A percentile compares a stretch with the other conserved stretches of the same genome.
These are phyloP conservation scores for Heimioporus sp. DNA, from an alignment of 768 basidiomycete species.

Conservation along the genomic window DNA sequence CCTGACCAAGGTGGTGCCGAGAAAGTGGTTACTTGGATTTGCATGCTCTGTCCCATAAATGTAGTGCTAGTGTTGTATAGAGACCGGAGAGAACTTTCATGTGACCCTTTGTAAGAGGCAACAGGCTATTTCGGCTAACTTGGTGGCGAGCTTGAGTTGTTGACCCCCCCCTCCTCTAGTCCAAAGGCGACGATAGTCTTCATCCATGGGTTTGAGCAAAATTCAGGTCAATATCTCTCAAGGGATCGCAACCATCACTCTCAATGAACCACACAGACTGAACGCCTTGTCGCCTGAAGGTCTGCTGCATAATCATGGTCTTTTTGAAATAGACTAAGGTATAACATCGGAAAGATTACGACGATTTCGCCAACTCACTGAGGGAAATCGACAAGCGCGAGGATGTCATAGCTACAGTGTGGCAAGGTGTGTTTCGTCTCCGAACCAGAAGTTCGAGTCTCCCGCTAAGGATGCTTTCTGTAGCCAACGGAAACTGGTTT, in stretches of 20 bases:
- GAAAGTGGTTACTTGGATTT: conserved; percentile 1
- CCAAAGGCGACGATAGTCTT: too few species aligned
- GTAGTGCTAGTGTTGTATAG: not conserved
- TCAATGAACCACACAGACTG: conserved; percentile 56
- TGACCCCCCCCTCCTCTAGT: not conserved
- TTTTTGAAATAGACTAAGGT: not conserved
- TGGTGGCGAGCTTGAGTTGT: not conserved
- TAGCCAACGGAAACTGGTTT: conserved; percentile 70
- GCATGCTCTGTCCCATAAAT: not conserved
- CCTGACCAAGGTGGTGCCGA: conserved; percentile 1
- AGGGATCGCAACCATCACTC: conserved; percentile 66
- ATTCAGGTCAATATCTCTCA: conserved; percentile 48
- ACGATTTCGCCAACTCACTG: conserved; percentile 54
- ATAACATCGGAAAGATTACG: conserved; percentile 47
- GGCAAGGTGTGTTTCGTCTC: conserved; percentile 50
- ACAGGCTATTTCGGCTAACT: too few species aligned
- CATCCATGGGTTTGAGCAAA: conserved; percentile 33
- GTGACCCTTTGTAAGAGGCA: not conserved
- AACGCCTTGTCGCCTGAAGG: conserved; percentile 60
- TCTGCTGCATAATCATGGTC: conserved; percentile 24
- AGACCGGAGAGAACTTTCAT: too few species aligned
- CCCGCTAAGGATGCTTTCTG: not conserved
- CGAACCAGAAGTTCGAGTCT: not conserved
- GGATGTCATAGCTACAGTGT: conserved; percentile 63
- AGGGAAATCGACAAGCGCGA: conserved; percentile 56